Percentiles rank a stretch among this genome's conserved stretches.
Conservation (phyloP, 768 basidiomycete species). For the Amanita exitialis region DNA sequence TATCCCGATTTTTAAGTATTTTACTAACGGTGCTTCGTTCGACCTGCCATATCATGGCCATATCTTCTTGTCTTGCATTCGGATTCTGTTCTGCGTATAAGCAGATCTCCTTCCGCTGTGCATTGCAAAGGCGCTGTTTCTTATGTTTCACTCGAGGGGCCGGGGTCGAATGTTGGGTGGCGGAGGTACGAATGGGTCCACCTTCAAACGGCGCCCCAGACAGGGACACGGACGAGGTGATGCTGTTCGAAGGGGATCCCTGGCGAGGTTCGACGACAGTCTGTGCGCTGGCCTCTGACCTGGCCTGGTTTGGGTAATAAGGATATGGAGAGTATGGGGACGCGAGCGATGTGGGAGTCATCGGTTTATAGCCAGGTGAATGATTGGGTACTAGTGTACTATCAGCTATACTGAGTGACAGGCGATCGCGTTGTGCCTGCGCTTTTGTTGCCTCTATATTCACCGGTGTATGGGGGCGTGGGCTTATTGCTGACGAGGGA, state of each 20-base stretch:
- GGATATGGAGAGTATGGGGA: slow-evolving; percentile 35
- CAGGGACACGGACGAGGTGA: slow-evolving; percentile 42
- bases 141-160: slow-evolving; percentile 37
- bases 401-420: slow-evolving; percentile 19
- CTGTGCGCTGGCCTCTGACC: slow-evolving; percentile 31
- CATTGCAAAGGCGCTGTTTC: slow-evolving; percentile 67
- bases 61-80: slow-evolving; percentile 73
- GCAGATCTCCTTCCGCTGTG: slow-evolving; percentile 71
- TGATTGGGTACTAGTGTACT: slow-evolving; percentile 18
- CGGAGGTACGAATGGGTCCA: slow-evolving; percentile 11
- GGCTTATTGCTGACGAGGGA: slow-evolving; percentile 22
- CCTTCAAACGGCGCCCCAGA: slow-evolving; percentile 14
- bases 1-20: slow-evolving; percentile 76
- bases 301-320: slow-evolving; percentile 31
- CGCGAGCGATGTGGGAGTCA: slow-evolving; percentile 33
- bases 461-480: slow-evolving; percentile 30
- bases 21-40: slow-evolving; percentile 94
- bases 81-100: slow-evolving; percentile 53
- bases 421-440: slow-evolving; percentile 20
- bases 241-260: slow-evolving; percentile 55
- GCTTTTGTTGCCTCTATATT: slow-evolving; percentile 22
- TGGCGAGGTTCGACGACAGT: slow-evolving; percentile 31
- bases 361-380: slow-evolving; percentile 34
- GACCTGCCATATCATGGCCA: slow-evolving; percentile 64
- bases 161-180: slow-evolving; percentile 11